A percentile compares a stretch with the other conserved stretches of the same genome.
These are phyloP conservation scores for Sabuloglossum arenarium DNA, from an alignment of 495 filamentous ascomycete species.

Conservation along the genomic window DNA sequence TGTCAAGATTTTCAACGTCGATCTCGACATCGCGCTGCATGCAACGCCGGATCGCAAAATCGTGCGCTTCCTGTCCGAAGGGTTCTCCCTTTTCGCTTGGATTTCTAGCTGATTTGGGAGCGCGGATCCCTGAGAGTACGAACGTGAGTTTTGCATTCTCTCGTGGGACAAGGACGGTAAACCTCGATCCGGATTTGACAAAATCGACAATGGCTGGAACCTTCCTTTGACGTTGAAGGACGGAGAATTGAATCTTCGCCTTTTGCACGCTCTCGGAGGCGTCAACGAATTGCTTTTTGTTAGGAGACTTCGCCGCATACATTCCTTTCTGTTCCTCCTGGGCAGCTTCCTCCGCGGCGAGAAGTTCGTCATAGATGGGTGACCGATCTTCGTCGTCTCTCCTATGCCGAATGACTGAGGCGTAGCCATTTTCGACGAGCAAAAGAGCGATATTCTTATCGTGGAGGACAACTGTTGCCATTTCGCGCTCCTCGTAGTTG, in stretches of 20 bases:
- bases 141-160: constrained; percentile 91
- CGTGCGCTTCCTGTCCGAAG: constrained; percentile 84
- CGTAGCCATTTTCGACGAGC: constrained; percentile 79
- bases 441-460: constrained; percentile 72
- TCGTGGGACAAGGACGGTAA: constrained; percentile 77
- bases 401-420: constrained; percentile 81
- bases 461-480: constrained; percentile 63
- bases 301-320: constrained; percentile 71
- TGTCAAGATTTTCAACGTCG: constrained; percentile 85
- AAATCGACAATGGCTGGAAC: constrained; percentile 94
- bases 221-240: constrained; percentile 70
- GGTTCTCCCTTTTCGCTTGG: constrained; percentile 70
- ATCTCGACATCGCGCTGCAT: constrained; percentile 95
- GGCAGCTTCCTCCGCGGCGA: constrained; percentile 73
- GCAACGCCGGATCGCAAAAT: constrained; percentile 67
- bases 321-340: constrained; percentile 78
- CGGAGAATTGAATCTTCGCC: constrained; percentile 77
- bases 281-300: constrained; percentile 60
- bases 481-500: constrained; percentile 84
- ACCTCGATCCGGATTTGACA: constrained; percentile 87
- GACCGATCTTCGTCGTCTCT: constrained; percentile 84
- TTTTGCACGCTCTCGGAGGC: constrained; percentile 86
- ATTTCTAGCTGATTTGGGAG: constrained; percentile 70
- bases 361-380: constrained; percentile 79
- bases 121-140: constrained; percentile 82